phyloP scores from a whole-genome alignment of 352 stramenopile genomes.

The Aphanomyces invadans region DNA sequence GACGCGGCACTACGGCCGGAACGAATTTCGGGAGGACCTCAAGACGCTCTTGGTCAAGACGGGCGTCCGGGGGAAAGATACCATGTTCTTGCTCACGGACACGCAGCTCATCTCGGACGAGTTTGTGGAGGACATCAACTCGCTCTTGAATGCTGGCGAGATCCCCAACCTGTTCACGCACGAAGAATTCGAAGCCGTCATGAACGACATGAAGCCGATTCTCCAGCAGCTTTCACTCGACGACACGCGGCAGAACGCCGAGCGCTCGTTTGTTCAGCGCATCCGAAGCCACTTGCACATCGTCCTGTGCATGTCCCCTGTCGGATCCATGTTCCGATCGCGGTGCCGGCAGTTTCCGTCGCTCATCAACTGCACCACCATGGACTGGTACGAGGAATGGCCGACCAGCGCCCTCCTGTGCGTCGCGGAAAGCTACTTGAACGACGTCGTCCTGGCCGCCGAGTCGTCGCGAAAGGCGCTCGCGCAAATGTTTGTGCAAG shows the following conservation, averaged over 20 bases:
- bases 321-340: conserved; percentile 87
- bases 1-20: conserved; percentile 80
- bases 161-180: conserved; percentile 90
- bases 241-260: conserved; percentile 88
- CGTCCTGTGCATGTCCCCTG: conserved; percentile 91
- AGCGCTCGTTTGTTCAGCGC: conserved; percentile 82
- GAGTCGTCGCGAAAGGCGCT: conserved; percentile 67
- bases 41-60: conserved; percentile 91
- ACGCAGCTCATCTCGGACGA: conserved; percentile 92
- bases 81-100: conserved; percentile 92
- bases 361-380: conserved; percentile 94
- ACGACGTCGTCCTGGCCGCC: conserved; percentile 61
- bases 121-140: conserved; percentile 95
- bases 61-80: conserved; percentile 70
- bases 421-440: conserved; percentile 83
- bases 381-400: conserved; percentile 91
- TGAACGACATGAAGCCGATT: conserved; percentile 86
- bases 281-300: conserved; percentile 92
- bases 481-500: conserved; percentile 86
- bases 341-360: conserved; percentile 91
- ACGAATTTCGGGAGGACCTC: conserved; percentile 90
- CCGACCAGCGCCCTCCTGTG: conserved; percentile 86
- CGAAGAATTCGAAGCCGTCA: conserved; percentile 92
- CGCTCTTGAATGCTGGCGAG: conserved; percentile 91
- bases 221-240: conserved; percentile 80